Base-by-base conservation (phyloP, 2,329 filamentous ascomycete species). In the Pseudocercospora fijiensis region DNA sequence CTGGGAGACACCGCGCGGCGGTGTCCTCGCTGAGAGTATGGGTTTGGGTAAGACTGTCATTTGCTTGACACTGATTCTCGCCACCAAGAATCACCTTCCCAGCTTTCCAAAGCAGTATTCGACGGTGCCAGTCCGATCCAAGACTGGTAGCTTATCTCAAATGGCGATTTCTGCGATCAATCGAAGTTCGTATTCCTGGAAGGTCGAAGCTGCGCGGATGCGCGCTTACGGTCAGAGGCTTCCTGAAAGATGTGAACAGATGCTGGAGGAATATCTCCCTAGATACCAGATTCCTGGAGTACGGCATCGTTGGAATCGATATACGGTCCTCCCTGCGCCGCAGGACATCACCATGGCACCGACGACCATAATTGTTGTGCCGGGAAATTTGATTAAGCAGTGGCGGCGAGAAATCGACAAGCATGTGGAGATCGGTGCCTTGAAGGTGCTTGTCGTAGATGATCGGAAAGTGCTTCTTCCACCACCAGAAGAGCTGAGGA, bases 11-110 rank as follows among this genome's bases (percentile, higher is more conserved):
- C 84, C 88, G 4, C 83, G 84, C 63, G 92, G 93, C 33, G 94
- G 92, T 2, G 89, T 94, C 13, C 78, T 92, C 13, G 90, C 90
- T 0, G 91, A 95, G 73, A 88, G 90, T 67, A 93, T 93, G 90
- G 89, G 89, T 5, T 60, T 78, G 53, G 93, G 94, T 0, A 98
- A 97, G 79, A 97, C 94, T 0, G 78, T 97, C 26, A 96, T 97
- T 10, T 94, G 90, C 67, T 78, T 98, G 1, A 76, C 82, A 4
- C 71, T 82, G n/a, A 79, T 97, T 43, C 80, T 96, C 26, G 88
- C 91, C 2, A 96, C 91, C 0, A 87, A 85, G 70, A 81, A 87
- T 30, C 84, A 93, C 65, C 84, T 87, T 10, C 85, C 91, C 4
- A 78, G 82, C 18, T 84, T 89, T 3, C 89, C 93, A 1, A 82